Evolutionary conservation across 2,329 filamentous ascomycete species (phyloP).

Genomic region (Dryadomyces quercus-mongolicae): DNA sequence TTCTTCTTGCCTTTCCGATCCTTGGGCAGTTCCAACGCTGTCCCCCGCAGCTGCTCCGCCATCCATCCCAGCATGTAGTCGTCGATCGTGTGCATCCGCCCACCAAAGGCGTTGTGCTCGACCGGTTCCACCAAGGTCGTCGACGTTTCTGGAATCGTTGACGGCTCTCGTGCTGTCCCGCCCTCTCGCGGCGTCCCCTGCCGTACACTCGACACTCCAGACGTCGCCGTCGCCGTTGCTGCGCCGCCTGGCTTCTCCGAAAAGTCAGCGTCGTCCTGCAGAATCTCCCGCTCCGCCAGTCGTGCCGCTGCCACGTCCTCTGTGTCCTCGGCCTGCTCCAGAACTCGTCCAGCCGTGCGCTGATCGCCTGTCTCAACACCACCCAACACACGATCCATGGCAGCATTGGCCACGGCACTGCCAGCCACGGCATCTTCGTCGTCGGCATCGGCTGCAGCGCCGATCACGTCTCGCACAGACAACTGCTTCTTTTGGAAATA

Average conservation of each 20-base stretch:
- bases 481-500: slow-evolving; percentile 74
- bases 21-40: slow-evolving; percentile 49
- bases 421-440: slow-evolving; percentile 51
- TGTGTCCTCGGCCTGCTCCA: slow-evolving; percentile 83
- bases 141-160: slow-evolving; percentile 15
- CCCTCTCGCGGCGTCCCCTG: neutral
- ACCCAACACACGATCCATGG: slow-evolving; percentile 77
- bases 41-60: slow-evolving; percentile 46
- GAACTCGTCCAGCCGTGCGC: slow-evolving; percentile 52
- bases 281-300: slow-evolving; percentile 77
- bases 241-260: slow-evolving; percentile 43
- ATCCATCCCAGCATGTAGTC: slow-evolving; percentile 65
- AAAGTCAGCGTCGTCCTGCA: slow-evolving; percentile 78
- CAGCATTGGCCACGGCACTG: slow-evolving; percentile 36
- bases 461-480: slow-evolving; percentile 47
- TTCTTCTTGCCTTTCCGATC: slow-evolving; percentile 51
- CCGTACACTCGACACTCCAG: neutral
- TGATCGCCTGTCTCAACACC: slow-evolving; percentile 48
- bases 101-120: slow-evolving; percentile 49
- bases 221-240: slow-evolving; percentile 27
- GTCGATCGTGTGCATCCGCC: slow-evolving; percentile 50
- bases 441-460: slow-evolving; percentile 16
- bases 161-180: neutral
- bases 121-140: slow-evolving; percentile 24
- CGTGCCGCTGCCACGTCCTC: slow-evolving; percentile 86